Base-by-base conservation (phyloP, 202 grass and related monocot species). In the Alloteropsis angusta region DNA sequence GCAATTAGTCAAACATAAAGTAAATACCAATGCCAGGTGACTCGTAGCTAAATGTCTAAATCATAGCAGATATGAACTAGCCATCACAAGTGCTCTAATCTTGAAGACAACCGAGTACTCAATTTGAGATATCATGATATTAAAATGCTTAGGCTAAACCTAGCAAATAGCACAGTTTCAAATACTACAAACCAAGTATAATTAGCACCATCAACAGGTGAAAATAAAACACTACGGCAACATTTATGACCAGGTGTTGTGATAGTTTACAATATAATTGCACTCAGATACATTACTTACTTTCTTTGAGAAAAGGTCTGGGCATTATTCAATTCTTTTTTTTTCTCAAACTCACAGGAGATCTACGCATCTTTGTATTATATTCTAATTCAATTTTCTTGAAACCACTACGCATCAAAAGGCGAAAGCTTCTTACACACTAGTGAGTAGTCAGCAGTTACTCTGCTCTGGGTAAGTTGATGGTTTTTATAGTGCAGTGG, bases 1-100 rank as follows among this genome's bases (percentile, higher is more conserved):
- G 59, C 28, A 49, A 65, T 53, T 65, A 41, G 73, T 73, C n/a
- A 21, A 73, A 66, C 41, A 48, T 26, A 76, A 65, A 50, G 38
- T 65, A 30, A 17, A 72, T 34, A 79, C 18, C 15, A 35, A 72
- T 85, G 57, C 36, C 46, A 47, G 22, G 71, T 18, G 21, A 43
- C 28, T 62, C 25, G 28, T 52, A 30, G 3, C 28, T 1, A 30
- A 30, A 30, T 30, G 28, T 30, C 52, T 39, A 62, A 43, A 60
- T 34, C 14, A 71, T 61, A 71, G 7, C 17, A 60, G 18, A 52
- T n/a, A 49, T 26, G 13, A 48, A 43, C 45, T 18, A 30, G 30
- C 49, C 26, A 7, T 34, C 9, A n/a, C 19, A 60, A 68, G 49
- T 67, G 18, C 25, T 36, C 8, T 60, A 44, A 4, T 65, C 13